A percentile compares a stretch with the other conserved stretches of the same genome.
Evolutionary conservation across 2,329 filamentous ascomycete genomes (phyloP).

Genomic region (Calonectria leucothoes): DNA sequence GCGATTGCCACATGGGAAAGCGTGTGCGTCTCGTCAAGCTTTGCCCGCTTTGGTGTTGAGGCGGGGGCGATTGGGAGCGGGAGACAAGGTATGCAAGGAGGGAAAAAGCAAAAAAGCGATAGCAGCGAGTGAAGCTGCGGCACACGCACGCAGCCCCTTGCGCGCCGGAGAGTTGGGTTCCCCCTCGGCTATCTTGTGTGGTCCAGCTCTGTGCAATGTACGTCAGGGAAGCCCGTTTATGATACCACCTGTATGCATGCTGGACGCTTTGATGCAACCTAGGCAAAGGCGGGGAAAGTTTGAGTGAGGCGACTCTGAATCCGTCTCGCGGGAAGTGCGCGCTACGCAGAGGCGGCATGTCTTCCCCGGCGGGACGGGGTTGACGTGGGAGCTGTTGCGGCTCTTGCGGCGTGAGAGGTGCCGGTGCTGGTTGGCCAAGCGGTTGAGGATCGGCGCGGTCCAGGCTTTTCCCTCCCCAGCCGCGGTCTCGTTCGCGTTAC

Average conservation of each 20-base stretch:
- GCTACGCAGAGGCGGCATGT: background rate
- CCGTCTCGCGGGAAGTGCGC: background rate
- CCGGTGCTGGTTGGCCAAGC: background rate
- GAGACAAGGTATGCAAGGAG: background rate
- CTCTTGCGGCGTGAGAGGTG: background rate
- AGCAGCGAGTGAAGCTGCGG: too few species aligned
- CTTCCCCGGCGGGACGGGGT: background rate
- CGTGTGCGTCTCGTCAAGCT: background rate
- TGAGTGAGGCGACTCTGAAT: background rate
- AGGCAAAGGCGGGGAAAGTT: constrained; percentile 11
- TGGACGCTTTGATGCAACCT: constrained; percentile 11
- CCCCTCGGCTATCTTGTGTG: constrained; percentile 8
- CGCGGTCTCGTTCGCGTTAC: too few species aligned
- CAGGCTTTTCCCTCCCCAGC: background rate
- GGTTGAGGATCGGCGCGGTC: background rate
- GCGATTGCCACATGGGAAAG: constrained; percentile 19
- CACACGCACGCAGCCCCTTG: too few species aligned
- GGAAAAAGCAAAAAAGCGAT: constrained; percentile 2
- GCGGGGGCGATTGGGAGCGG: background rate
- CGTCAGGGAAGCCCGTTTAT: constrained; percentile 1
- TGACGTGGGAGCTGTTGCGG: background rate
- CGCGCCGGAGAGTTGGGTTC: background rate
- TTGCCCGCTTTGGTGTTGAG: background rate
- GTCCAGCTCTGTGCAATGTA: too few species aligned
- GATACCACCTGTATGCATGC: constrained; percentile 19